Conservation (phyloP, 2,329 filamentous ascomycete species). For the Calonectria henricotiae region DNA sequence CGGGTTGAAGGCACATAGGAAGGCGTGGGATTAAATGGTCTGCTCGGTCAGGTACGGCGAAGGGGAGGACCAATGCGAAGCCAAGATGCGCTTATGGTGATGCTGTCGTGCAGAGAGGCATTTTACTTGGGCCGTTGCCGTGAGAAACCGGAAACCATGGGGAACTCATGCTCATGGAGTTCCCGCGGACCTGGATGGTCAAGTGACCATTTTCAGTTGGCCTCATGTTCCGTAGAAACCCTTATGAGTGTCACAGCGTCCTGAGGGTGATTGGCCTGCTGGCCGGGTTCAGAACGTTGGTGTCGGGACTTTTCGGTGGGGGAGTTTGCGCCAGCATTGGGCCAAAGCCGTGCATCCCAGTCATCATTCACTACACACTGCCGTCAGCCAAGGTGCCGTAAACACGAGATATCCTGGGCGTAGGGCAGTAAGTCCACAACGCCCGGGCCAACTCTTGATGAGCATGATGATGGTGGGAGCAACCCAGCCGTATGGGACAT, state of each 20-base stretch:
- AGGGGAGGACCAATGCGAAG: not conserved
- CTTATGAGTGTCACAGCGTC: not conserved
- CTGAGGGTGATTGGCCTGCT: not conserved
- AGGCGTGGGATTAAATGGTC: slow-evolving; percentile 2
- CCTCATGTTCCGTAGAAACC: slow-evolving; percentile 11
- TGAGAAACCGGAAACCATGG: slow-evolving; percentile 18
- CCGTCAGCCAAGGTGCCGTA: slow-evolving; percentile 2
- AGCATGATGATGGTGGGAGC: slow-evolving; percentile 6
- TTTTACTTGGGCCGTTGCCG: slow-evolving; percentile 16
- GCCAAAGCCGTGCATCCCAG: slow-evolving; percentile 3
- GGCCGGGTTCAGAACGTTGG: not conserved
- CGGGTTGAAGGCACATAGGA: not conserved
- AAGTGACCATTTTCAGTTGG: not conserved
- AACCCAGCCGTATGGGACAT: slow-evolving; percentile 20
- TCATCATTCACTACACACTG: slow-evolving; percentile 4
- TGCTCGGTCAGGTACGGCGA: slow-evolving; percentile 15
- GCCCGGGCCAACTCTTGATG: slow-evolving; percentile 20
- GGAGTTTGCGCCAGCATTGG: slow-evolving; percentile 1
- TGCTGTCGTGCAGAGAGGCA: not conserved
- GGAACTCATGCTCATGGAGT: not conserved
- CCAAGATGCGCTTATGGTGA: not conserved
- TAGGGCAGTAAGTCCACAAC: slow-evolving; percentile 1
- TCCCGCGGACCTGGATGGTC: not conserved
- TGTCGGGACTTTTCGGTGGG: slow-evolving; percentile 20
- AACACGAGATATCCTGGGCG: slow-evolving; percentile 4